Evolutionary conservation across 2,329 filamentous ascomycete species (phyloP), one percentile per base, ranked within the genome.

Genomic region (Harringtonia lauricola): DNA sequence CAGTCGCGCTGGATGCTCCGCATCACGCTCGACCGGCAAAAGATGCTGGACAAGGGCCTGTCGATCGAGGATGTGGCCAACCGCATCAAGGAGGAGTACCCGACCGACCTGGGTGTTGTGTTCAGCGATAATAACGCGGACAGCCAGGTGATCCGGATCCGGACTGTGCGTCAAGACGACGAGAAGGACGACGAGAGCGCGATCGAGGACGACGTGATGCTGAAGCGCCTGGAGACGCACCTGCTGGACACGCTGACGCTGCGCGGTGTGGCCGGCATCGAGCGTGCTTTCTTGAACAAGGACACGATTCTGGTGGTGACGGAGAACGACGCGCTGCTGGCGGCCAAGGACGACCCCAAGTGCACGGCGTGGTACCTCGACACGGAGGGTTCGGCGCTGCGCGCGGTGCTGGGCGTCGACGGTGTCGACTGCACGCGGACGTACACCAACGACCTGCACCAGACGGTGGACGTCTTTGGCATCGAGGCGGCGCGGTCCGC

Each of bases 51-150:
- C 64, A 98, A 94, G 74, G 86, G 83, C 49, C 74, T 98, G 50
- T 83, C 79, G 29, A 89, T 98, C 46, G 83, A 92, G 48, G 88
- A 98, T 55, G 90, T 98, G 48, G 90, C 90, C 28, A 70, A 75
- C 48, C 84, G 81, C 57, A 92, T 98, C 66, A 95, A 94, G 68
- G 79, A 89, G 51, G 82, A 88, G 42, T 98, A 94, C 59, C 74
- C 79, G 18, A 79, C 74, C 49, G 88, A 95, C 62, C 69, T 96
- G 54, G 87, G 87, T 14, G 81, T 98, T 52, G 89, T 98, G 48
- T 95, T 94, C 71, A 95, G 88, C 64, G 92, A 98, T 63, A 92
- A 95, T 70, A 98, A 98, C 62, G 89, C 90, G 10, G 89, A 95
- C 51, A 81, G 94, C 59, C 88, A 94, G 61, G 83, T 96, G 37